These are phyloP conservation scores for Neurospora cerealis DNA, from an alignment of 495 filamentous ascomycete genomes.

Conservation along the genomic window DNA sequence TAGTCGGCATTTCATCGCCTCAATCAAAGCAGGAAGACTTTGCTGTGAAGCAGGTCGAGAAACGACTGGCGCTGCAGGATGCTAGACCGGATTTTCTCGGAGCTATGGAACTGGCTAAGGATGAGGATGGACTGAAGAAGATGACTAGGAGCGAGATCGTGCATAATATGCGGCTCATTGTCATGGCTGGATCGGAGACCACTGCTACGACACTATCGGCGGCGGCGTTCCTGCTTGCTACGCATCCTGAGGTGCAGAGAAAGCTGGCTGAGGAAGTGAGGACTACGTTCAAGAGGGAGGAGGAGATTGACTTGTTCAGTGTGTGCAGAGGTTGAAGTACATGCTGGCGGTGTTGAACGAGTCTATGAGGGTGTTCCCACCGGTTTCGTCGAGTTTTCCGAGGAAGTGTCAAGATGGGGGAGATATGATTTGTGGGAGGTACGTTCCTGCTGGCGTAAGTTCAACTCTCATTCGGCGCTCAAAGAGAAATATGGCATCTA, in stretches of 20 bases:
- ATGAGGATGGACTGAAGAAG: not conserved
- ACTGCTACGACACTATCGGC: conserved; percentile 42
- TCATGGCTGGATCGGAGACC: conserved; percentile 46
- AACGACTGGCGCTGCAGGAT: conserved; percentile 15
- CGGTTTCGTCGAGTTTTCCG: conserved; percentile 34
- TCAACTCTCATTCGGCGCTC: conserved; percentile 8
- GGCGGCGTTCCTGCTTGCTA: conserved; percentile 38
- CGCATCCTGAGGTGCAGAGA: conserved; percentile 26
- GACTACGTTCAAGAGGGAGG: conserved; percentile 28
- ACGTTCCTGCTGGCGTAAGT: conserved; percentile 30
- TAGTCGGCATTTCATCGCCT: not conserved
- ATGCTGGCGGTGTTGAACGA: conserved; percentile 49
- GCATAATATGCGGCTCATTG: conserved; percentile 16
- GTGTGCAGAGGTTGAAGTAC: conserved; percentile 38
- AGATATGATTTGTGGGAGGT: conserved; percentile 32
- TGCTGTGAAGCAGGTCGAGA: conserved; percentile 15
- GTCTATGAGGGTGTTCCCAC: conserved; percentile 45
- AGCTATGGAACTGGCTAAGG: conserved; percentile 16
- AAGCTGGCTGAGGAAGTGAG: conserved; percentile 41
- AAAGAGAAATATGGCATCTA: too few species aligned
- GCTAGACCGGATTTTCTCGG: conserved; percentile 33
- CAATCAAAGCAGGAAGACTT: conserved; percentile 13
- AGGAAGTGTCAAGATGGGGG: conserved; percentile 35
- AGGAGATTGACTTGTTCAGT: conserved; percentile 37
- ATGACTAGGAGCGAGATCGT: conserved; percentile 9